These are phyloP conservation scores for Penicillium sp. DNA, from an alignment of 2,329 filamentous ascomycete species.

Conservation along the genomic window DNA sequence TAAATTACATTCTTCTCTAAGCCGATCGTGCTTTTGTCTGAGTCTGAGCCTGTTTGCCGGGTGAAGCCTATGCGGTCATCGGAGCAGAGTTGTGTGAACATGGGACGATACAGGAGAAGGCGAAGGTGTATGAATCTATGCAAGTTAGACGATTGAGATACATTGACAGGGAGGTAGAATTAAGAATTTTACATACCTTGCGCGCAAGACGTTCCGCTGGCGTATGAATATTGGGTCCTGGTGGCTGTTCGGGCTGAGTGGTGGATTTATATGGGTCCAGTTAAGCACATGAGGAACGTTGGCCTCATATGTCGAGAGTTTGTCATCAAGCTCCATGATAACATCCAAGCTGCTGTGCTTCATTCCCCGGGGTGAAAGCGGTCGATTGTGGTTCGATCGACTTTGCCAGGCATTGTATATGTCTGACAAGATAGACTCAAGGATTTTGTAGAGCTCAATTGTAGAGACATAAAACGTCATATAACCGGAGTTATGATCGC, in stretches of 20 bases:
- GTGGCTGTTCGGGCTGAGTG: constrained; percentile 1
- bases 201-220: constrained; percentile 36
- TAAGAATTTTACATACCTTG: constrained; percentile 25
- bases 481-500: constrained; percentile 18
- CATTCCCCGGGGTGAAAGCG: constrained; percentile 9
- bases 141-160: background rate
- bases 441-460: constrained; percentile 34
- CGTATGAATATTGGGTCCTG: constrained; percentile 21
- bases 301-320: constrained; percentile 28
- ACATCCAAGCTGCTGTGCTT: constrained; percentile 28
- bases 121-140: constrained; percentile 38
- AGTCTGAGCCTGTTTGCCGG: constrained; percentile 9
- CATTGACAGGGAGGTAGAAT: background rate
- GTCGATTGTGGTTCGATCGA: constrained; percentile 14
- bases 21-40: background rate
- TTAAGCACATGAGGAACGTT: constrained; percentile 29
- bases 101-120: constrained; percentile 39
- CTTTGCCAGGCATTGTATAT: constrained; percentile 39
- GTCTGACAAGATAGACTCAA: constrained; percentile 39
- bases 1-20: constrained; percentile 26
- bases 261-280: constrained; percentile 22
- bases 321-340: constrained; percentile 34
- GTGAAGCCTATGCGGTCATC: constrained; percentile 20
- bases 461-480: constrained; percentile 34
- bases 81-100: constrained; percentile 39